Evolutionary conservation across 257 asterid genomes (phyloP).

Genomic region (Knoxia roxburghii): DNA sequence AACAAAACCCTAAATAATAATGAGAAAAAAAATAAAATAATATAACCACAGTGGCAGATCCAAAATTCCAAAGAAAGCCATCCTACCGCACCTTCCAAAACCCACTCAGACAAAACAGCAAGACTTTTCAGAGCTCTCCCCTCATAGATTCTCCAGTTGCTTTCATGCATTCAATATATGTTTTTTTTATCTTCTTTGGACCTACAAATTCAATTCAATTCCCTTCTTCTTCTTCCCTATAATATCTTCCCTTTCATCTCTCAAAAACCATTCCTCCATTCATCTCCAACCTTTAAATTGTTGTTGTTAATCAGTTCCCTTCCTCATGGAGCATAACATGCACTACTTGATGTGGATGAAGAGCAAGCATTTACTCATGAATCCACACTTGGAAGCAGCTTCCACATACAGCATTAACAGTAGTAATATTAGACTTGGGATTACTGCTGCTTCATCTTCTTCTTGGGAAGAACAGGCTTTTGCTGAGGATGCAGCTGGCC

Average conservation of each 20-base stretch:
- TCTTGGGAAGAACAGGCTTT: conserved; percentile 30
- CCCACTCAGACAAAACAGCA: background rate
- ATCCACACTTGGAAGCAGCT: conserved; percentile 11
- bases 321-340: conserved; percentile 18
- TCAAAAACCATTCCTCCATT: too few relatives aligned
- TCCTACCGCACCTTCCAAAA: conserved; percentile 20
- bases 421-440: too few relatives aligned
- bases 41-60: conserved; percentile 12
- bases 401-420: too few relatives aligned
- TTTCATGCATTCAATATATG: conserved; percentile 25
- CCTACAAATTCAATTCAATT: conserved; percentile 1
- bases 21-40: background rate
- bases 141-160: conserved; percentile 12
- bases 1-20: background rate
- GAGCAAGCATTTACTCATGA: conserved; percentile 16
- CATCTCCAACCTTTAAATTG: background rate
- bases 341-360: conserved; percentile 27
- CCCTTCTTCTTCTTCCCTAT: conserved; percentile 8
- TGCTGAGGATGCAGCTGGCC: conserved; percentile 25
- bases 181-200: too few relatives aligned
- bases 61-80: conserved; percentile 15
- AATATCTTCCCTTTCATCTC: background rate
- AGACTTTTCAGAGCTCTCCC: background rate
- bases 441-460: too few relatives aligned
- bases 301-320: too few relatives aligned